Conservation (phyloP, 306 rosid species). For the Lablab purpureus region DNA sequence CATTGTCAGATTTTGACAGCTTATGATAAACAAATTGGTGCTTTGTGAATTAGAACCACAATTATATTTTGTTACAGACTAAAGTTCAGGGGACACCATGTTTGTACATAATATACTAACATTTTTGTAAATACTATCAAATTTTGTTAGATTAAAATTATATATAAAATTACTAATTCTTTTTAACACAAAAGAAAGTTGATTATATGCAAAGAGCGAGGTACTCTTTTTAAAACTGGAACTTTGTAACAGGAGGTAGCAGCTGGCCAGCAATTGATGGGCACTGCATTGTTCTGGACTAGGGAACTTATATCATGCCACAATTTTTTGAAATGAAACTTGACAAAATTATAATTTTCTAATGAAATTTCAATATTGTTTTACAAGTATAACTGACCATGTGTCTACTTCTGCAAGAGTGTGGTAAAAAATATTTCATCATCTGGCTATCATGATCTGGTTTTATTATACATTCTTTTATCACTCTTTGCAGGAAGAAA, state of each 20-base stretch:
- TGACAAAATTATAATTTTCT: slow-evolving; percentile 4
- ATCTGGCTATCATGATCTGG: slow-evolving; percentile 32
- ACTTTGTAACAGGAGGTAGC: background rate
- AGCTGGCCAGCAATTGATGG: background rate
- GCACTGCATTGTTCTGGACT: slow-evolving; percentile 1
- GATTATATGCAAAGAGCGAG: background rate
- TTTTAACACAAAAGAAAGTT: background rate
- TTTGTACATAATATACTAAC: background rate
- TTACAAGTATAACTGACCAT: background rate
- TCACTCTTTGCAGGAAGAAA: slow-evolving; percentile 76
- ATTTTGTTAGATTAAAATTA: slow-evolving; percentile 15
- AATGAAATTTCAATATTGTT: background rate
- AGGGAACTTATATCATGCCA: background rate
- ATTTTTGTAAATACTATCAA: background rate
- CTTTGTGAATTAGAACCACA: background rate
- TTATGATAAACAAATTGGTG: background rate
- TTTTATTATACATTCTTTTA: slow-evolving; percentile 36
- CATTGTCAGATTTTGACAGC: background rate
- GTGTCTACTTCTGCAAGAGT: slow-evolving; percentile 9
- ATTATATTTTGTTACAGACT: background rate
- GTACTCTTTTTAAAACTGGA: slow-evolving; percentile 2
- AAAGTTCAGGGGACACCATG: background rate
- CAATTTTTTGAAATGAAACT: background rate
- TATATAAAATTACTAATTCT: slow-evolving; percentile 3
- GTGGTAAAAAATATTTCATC: slow-evolving; percentile 14